Evolutionary conservation across 2,329 filamentous ascomycete genomes (phyloP), one percentile per base, ranked within the genome.

Genomic region (Hymenoscyphus fructigenus): DNA sequence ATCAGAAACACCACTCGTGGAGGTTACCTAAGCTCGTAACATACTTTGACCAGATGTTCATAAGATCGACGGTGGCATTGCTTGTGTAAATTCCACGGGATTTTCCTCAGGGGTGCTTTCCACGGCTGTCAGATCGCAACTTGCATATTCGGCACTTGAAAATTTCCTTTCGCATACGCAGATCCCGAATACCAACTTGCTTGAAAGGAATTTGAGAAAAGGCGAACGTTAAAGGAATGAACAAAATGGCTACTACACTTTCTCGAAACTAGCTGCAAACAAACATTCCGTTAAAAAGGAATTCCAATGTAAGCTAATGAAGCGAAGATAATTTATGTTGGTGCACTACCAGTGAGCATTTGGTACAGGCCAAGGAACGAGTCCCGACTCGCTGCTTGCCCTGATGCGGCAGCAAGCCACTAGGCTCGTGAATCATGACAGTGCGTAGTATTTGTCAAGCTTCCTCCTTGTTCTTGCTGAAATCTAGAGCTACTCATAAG

Each of bases 11-110:
- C 20, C 23, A 38, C 23, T 23, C 9, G 26, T 23, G 29, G 28
- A n/a, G 44, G 23, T 50, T 12, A 23, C 20, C 47, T 9, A 23
- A 50, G 47, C 20, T 50, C 47, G n/a, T 5, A 50, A 23, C 10
- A 4, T 38, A 14, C 36, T 17, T n/a, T 12, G 59, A 34, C 41
- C 59, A 60, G n/a, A 44, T 60, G 59, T 50, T 60, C 59, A 23
- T 53, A 23, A 10, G n/a, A 26, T 50, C 20, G 47, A 26, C 6
- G 2, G 7, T 26, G 12, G 47, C n/a, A 50, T 14, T 50, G 47
- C 20, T 50, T 50, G 47, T 23, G 47, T 23, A 26, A 50, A 50
- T 23, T 1, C n/a, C 2, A 26, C 3, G n/a, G 23, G 17, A 47
- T 23, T 20, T n/a, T 20, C 44, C 7, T 47, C 15, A 5, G 20